phyloP scores from a whole-genome alignment of 352 stramenopile genomes.

The Phytophthora ramorum region DNA sequence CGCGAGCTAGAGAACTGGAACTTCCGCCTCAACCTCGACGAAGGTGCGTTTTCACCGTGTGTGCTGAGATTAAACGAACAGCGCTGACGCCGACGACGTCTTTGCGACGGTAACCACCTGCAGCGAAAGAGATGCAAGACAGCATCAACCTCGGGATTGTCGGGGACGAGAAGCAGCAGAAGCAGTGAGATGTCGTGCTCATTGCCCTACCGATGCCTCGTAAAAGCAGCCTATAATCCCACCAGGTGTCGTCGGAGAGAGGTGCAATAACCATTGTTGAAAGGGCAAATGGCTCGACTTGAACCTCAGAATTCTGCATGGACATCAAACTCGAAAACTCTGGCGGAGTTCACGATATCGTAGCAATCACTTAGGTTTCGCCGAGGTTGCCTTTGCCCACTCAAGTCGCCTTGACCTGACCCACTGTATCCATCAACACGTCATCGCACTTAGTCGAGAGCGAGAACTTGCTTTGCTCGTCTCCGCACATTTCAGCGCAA shows the following conservation, averaged over 20 bases:
- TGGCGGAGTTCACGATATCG: no score
- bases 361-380: no score
- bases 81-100: slow-evolving; percentile 3
- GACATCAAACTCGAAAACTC: no score
- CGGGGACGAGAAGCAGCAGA: slow-evolving; percentile 10
- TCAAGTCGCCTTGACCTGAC: not conserved
- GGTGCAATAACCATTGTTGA: slow-evolving; percentile 27
- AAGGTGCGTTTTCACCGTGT: slow-evolving; percentile 48
- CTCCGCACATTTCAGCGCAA: slow-evolving; percentile 17
- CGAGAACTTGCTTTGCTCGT: slow-evolving; percentile 12
- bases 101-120: slow-evolving; percentile 2
- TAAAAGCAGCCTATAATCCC: slow-evolving; percentile 7
- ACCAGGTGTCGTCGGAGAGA: not conserved
- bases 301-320: no score
- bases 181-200: not conserved
- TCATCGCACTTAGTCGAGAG: slow-evolving; percentile 33
- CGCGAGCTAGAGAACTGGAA: slow-evolving; percentile 87
- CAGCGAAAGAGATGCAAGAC: slow-evolving; percentile 51
- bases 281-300: not conserved
- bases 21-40: slow-evolving; percentile 81
- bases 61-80: not conserved
- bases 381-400: not conserved
- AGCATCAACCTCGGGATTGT: slow-evolving; percentile 53
- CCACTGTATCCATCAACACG: slow-evolving; percentile 7
- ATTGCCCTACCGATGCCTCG: not conserved